These are phyloP conservation scores for Zygosaccharomyces kombuchaensis DNA, from an alignment of 805 yeast genomes.

Conservation along the genomic window DNA sequence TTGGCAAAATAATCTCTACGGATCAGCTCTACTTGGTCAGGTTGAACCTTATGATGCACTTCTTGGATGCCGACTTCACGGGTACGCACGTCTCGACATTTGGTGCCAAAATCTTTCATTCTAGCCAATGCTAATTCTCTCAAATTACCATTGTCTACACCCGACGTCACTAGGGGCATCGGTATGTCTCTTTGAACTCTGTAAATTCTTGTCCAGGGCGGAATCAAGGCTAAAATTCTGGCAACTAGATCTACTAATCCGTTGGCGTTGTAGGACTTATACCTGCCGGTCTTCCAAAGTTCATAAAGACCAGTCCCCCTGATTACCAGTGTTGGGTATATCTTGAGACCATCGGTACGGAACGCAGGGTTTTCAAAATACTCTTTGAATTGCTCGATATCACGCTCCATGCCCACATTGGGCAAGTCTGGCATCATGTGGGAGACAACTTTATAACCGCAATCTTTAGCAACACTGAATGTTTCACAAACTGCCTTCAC, in stretches of 20 bases:
- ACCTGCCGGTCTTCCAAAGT: conserved; percentile 93
- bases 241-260: conserved; percentile 94
- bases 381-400: conserved; percentile 90
- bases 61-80: conserved; percentile 99
- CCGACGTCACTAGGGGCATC: conserved; percentile 96
- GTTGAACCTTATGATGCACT: conserved; percentile 93
- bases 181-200: conserved; percentile 99
- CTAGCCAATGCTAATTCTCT: conserved; percentile 93
- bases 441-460: conserved; percentile 95
- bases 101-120: conserved; percentile 96
- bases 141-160: conserved; percentile 96
- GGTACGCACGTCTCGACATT: conserved; percentile 93
- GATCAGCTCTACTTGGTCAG: conserved; percentile 93
- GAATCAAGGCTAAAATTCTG: conserved; percentile 89
- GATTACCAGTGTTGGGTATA: conserved; percentile 93
- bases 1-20: conserved; percentile 96
- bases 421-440: conserved; percentile 99
- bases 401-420: conserved; percentile 98
- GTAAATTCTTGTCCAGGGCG: conserved; percentile 98
- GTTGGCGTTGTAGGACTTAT: conserved; percentile 91
- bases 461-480: conserved; percentile 92
- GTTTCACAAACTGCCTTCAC: conserved; percentile 95
- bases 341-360: conserved; percentile 92
- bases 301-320: conserved; percentile 97
- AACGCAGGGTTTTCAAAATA: conserved; percentile 96